Conservation (phyloP, 441 rosid genomes). For the Erysimum cheiri region DNA sequence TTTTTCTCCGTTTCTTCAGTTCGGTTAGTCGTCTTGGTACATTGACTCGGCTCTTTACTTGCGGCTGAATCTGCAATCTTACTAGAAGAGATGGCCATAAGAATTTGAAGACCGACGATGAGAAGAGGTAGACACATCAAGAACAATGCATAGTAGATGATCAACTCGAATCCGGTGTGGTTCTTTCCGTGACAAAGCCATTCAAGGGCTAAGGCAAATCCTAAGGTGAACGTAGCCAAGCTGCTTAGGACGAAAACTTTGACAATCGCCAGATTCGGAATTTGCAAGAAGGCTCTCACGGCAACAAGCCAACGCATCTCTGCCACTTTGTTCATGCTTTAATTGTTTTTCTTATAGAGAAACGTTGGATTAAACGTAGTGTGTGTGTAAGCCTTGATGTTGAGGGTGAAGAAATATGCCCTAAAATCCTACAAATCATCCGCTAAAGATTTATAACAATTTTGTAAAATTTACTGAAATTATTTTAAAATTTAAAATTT, state of each 20-base stretch:
- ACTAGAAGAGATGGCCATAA: slow-evolving; percentile 12
- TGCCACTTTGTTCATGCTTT: neutral
- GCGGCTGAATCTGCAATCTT: slow-evolving; percentile 24
- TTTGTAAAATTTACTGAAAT: no score
- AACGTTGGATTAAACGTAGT: no score
- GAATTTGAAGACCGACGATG: slow-evolving; percentile 16
- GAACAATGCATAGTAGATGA: slow-evolving; percentile 36
- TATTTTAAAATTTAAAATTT: no score
- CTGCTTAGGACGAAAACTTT: slow-evolving; percentile 18
- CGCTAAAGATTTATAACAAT: no score
- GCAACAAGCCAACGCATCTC: neutral
- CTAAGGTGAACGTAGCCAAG: slow-evolving; percentile 8
- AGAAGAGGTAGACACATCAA: slow-evolving; percentile 32
- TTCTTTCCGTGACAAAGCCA: slow-evolving; percentile 40
- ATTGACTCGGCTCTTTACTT: slow-evolving; percentile 4
- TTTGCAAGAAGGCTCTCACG: slow-evolving; percentile 9
- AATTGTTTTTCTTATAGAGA: no score
- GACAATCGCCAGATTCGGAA: slow-evolving; percentile 22
- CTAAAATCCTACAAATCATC: no score
- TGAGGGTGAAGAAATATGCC: no score
- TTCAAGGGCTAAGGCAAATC: slow-evolving; percentile 25
- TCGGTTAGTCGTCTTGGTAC: neutral
- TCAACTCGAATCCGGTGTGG: slow-evolving; percentile 31
- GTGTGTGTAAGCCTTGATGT: no score
- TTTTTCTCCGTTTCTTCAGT: slow-evolving; percentile 19